Evolutionary conservation across 106 monocot species (phyloP).

Genomic region (Dendrobium nobile): DNA sequence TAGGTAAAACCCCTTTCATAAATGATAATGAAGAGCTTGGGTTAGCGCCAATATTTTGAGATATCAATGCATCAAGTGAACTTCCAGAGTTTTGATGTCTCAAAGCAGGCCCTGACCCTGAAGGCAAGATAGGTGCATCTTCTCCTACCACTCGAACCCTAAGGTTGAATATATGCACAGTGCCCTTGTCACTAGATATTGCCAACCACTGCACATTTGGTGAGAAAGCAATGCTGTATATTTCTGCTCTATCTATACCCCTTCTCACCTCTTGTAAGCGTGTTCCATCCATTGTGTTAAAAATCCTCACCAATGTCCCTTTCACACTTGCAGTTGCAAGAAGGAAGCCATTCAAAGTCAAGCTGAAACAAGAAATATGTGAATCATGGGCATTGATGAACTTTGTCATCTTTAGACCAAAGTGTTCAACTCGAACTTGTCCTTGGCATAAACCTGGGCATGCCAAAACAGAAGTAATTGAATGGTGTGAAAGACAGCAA

Average conservation of each 20-base stretch:
- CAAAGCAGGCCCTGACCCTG: constrained; percentile 28
- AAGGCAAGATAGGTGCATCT: constrained; percentile 36
- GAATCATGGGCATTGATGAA: constrained; percentile 85
- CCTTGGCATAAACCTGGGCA: constrained; percentile 70
- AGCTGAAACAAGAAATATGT: constrained; percentile 59
- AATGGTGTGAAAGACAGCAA: constrained; percentile 78
- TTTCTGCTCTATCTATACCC: constrained; percentile 87
- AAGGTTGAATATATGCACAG: constrained; percentile 81
- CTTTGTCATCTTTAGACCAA: constrained; percentile 80
- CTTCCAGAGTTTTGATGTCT: constrained; percentile 68
- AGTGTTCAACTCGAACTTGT: constrained; percentile 79
- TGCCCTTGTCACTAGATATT: constrained; percentile 92
- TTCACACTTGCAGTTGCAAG: constrained; percentile 91
- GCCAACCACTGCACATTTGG: constrained; percentile 83
- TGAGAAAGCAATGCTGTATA: constrained; percentile 85
- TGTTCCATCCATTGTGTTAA: constrained; percentile 94
- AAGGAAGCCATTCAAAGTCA: constrained; percentile 81
- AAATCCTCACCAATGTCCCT: constrained; percentile 83
- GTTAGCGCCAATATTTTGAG: constrained; percentile 55
- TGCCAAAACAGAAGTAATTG: constrained; percentile 71
- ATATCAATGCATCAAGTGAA: constrained; percentile 61
- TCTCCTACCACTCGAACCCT: constrained; percentile 80
- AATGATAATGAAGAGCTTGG: constrained; percentile 78
- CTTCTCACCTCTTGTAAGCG: constrained; percentile 91
- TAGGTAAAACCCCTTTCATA: constrained; percentile 87